Evolutionary conservation across 2,329 filamentous ascomycete genomes (phyloP).

Genomic region (Mycosphaerella arachidis): DNA sequence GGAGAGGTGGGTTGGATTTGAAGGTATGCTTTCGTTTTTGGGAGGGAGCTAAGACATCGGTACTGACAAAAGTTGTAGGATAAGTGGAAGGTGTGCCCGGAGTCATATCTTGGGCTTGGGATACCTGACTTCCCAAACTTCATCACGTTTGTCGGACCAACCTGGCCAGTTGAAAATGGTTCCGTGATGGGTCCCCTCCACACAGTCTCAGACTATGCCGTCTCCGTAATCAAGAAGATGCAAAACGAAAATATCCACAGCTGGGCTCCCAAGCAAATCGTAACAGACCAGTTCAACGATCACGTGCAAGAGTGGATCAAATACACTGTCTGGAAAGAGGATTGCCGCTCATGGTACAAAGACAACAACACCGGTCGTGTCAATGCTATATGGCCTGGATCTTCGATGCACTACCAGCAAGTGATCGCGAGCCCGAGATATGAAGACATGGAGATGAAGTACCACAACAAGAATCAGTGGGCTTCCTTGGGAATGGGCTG

Average conservation of each 20-base stretch:
- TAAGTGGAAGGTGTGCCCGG: conserved; percentile 34
- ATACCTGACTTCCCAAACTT: conserved; percentile 28
- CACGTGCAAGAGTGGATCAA: conserved; percentile 45
- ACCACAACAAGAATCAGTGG: conserved; percentile 40
- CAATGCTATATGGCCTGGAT: conserved; percentile 49
- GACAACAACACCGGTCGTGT: conserved; percentile 46
- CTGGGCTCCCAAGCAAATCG: conserved; percentile 35
- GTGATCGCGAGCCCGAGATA: conserved; percentile 38
- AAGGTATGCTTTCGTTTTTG: conserved; percentile 13
- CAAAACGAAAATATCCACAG: conserved; percentile 2
- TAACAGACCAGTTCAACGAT: conserved; percentile 44
- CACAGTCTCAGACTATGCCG: conserved; percentile 39
- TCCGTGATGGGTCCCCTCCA: conserved; percentile 9
- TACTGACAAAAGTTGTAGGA: conserved; percentile 22
- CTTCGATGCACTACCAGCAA: conserved; percentile 46
- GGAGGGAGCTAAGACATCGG: not conserved
- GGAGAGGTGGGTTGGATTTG: conserved; percentile 38
- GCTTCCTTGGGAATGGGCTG: conserved; percentile 42
- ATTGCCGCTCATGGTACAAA: conserved; percentile 42
- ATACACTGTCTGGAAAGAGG: conserved; percentile 47
- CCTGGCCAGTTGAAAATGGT: conserved; percentile 10
- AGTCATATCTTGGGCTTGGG: conserved; percentile 32
- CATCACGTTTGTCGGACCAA: conserved; percentile 19
- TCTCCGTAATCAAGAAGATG: conserved; percentile 35
- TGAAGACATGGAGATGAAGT: conserved; percentile 43